These are phyloP conservation scores for Fusarium falciforme DNA, from an alignment of 2,329 filamentous ascomycete genomes.

Conservation along the genomic window DNA sequence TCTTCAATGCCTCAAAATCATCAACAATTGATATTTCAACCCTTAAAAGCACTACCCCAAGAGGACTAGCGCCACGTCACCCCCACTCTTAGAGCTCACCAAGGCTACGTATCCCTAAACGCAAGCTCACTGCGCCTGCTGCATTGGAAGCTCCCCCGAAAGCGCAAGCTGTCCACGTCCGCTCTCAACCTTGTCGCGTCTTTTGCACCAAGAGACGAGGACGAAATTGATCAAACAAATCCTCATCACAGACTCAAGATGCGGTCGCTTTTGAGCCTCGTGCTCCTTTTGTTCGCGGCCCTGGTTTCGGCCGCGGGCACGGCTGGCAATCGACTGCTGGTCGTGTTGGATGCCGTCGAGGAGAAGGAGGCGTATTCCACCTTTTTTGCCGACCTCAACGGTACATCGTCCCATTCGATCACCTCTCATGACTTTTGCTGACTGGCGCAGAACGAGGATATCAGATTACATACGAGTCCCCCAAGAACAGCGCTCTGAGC, in stretches of 20 bases:
- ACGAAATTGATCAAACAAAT: slow-evolving; percentile 11
- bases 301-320: slow-evolving; percentile 82
- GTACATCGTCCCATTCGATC: slow-evolving; percentile 57
- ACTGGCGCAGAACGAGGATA: slow-evolving; percentile 79
- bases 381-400: slow-evolving; percentile 79
- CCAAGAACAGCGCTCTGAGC: slow-evolving; percentile 80
- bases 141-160: slow-evolving; percentile 36
- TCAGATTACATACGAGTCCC: slow-evolving; percentile 82
- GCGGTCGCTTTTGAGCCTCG: slow-evolving; percentile 79
- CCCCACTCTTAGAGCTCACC: slow-evolving; percentile 19
- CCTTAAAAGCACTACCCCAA: background rate
- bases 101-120: slow-evolving; percentile 55
- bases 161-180: slow-evolving; percentile 42
- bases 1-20: background rate
- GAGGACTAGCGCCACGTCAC: slow-evolving; percentile 20
- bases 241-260: slow-evolving; percentile 56
- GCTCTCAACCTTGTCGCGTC: slow-evolving; percentile 21
- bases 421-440: slow-evolving; percentile 11
- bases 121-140: slow-evolving; percentile 37
- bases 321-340: slow-evolving; percentile 82
- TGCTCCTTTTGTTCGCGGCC: slow-evolving; percentile 74
- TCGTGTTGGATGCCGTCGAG: slow-evolving; percentile 83
- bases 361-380: slow-evolving; percentile 87
- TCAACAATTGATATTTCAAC: background rate
- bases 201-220: slow-evolving; percentile 24